phyloP scores from a whole-genome alignment of 805 yeast genomes.

The Saturnispora hagleri region DNA sequence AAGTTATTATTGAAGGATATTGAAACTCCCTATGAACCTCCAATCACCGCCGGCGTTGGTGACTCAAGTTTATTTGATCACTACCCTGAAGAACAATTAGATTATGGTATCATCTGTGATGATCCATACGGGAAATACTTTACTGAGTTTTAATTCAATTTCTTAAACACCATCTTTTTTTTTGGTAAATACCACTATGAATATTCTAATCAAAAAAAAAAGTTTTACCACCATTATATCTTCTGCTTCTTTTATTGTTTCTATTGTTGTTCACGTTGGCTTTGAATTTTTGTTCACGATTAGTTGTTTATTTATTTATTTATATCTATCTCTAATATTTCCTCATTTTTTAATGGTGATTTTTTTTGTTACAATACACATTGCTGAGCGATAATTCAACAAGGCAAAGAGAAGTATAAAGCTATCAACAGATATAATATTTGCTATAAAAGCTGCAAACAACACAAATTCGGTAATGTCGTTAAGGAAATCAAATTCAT shows the following conservation, averaged over 20 bases:
- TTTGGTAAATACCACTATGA: not conserved
- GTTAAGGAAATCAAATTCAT: not conserved
- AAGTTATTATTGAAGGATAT: slow-evolving; percentile 45
- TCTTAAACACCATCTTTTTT: not conserved
- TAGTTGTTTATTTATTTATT: not conserved
- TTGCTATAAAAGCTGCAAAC: not conserved
- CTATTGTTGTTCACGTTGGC: not conserved
- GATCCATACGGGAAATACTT: slow-evolving; percentile 28
- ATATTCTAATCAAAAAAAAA: not conserved
- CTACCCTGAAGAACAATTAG: slow-evolving; percentile 72
- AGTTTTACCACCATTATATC: not conserved
- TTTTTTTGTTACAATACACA: not conserved
- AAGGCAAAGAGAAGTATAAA: not conserved
- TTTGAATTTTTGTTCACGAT: not conserved
- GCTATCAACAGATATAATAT: not conserved
- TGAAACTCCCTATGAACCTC: slow-evolving; percentile 58
- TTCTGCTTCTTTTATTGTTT: not conserved
- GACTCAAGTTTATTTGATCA: slow-evolving; percentile 56
- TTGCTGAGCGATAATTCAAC: not conserved
- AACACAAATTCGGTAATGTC: not conserved
- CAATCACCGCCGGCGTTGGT: slow-evolving; percentile 56
- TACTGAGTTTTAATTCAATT: slow-evolving; percentile 19
- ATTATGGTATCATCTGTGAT: slow-evolving; percentile 69
- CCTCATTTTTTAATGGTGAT: not conserved
- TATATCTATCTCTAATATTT: not conserved